Evolutionary conservation across 768 basidiomycete genomes (phyloP).

Genomic region (Daedaleopsis nitida): DNA sequence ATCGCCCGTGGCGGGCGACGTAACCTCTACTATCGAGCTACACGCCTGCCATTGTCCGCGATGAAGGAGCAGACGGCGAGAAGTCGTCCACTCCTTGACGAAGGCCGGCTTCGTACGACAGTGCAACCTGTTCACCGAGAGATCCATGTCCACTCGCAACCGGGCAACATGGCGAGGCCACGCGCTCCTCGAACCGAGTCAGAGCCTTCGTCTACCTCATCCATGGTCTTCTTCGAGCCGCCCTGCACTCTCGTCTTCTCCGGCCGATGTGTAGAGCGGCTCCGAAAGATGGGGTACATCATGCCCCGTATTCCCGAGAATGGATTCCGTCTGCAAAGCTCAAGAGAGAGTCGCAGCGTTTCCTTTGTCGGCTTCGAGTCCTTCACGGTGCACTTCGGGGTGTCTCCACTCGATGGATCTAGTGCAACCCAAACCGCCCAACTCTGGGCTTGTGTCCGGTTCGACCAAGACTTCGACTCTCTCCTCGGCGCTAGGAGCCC

Average conservation of each 20-base stretch:
- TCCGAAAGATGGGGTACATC: constrained; percentile 6
- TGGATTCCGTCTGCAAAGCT: constrained; percentile 6
- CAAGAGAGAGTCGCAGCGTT: constrained; percentile 8
- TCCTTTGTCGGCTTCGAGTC: constrained; percentile 9
- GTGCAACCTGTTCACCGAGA: neutral
- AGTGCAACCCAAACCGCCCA: neutral
- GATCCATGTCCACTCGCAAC: constrained; percentile 1
- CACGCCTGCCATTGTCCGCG: neutral
- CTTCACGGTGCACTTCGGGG: constrained; percentile 15
- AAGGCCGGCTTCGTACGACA: neutral
- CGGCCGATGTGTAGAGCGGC: neutral
- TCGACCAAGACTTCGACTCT: constrained; percentile 6
- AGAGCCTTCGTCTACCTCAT: neutral
- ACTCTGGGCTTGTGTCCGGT: constrained; percentile 15
- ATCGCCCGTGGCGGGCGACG: constrained; percentile 8
- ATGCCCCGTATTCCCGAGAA: neutral
- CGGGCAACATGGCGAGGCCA: neutral
- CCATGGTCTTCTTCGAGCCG: constrained; percentile 17
- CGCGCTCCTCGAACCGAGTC: neutral
- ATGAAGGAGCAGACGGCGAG: neutral
- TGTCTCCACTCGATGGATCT: constrained; percentile 3
- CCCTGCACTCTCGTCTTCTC: constrained; percentile 11
- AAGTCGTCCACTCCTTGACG: neutral
- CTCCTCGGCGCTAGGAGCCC: neutral
- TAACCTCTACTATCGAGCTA: constrained; percentile 11